phyloP scores from a whole-genome alignment of 257 asterid genomes.

The Linaria vulgaris region DNA sequence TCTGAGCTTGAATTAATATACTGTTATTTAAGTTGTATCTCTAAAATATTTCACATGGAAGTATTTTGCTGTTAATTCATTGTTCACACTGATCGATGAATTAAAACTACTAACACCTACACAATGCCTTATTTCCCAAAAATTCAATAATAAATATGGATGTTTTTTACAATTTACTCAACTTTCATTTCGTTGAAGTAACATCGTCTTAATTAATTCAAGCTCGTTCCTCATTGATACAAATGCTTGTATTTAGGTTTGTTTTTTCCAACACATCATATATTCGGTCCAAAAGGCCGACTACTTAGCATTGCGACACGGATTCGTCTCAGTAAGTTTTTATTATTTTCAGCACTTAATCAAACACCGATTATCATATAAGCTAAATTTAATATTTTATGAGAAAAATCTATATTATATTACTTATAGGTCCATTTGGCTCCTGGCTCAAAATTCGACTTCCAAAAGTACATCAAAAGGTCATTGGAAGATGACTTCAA shows the following conservation, averaged over 20 bases:
- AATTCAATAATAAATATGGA: no score
- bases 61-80: no score
- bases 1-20: background rate
- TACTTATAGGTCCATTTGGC: slow-evolving; percentile 73
- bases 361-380: background rate
- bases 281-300: slow-evolving; percentile 82
- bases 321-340: slow-evolving; percentile 74
- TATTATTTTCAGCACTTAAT: background rate
- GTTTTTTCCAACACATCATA: slow-evolving; percentile 83
- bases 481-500: slow-evolving; percentile 92
- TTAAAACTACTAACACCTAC: background rate
- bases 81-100: no score
- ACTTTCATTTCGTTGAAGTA: no score
- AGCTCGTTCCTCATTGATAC: slow-evolving; percentile 1
- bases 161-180: no score
- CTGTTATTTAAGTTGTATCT: background rate
- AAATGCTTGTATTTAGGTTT: slow-evolving; percentile 54
- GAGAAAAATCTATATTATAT: background rate
- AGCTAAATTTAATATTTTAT: background rate
- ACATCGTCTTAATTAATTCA: no score
- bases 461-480: slow-evolving; percentile 91
- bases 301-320: slow-evolving; percentile 87
- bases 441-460: slow-evolving; percentile 92
- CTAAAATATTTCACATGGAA: background rate
- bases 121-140: slow-evolving; percentile 6